Evolutionary conservation across 1,284 basidiomycete species (phyloP), one percentile per base, ranked within the genome.

Genomic region (Acaromyces ingoldii): DNA sequence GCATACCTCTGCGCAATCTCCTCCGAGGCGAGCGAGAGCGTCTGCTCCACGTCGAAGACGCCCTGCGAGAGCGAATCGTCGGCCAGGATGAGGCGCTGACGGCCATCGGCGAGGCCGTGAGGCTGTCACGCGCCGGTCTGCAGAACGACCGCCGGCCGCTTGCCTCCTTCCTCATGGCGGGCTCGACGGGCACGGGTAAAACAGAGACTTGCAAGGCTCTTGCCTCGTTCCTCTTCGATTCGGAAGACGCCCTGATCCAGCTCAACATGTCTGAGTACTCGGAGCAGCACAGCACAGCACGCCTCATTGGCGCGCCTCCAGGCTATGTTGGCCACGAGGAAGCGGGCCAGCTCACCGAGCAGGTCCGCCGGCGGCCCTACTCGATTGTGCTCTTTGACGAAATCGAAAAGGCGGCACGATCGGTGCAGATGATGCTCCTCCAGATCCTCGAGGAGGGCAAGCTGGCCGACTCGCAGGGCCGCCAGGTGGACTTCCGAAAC

Each of bases 391-490:
- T 78, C 38, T 63, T 78, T 39, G 72, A 75, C 52, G 72, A 75
- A 62, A 70, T 75, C 34, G 72, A 75, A 58, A 82, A 93, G 29
- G 91, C 91, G 6, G 89, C 93, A 76, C 83, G 89, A 28, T 91
- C 91, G 21, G 95, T 96, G 67, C 90, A 96, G 75, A 79, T 93
- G 43, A 84, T 96, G 19, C 68, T 56, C 56, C 91, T 97, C 62
- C 92, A 97, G 76, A 91, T 92, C 30, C 88, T 88, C 72, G 89
- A 90, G 65, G 81, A 82, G 21, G 91, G 93, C 43, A 87, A 91
- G 56, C 89, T 97, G 29, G 90, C 89, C 48, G 72, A 74, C 54
- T 62, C 63, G 34, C 73, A 75, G 47, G 73, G 73, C 25, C 58
- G 72, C 4, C 60, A 63, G 37, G 68, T 75, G n/a, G 64, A 63